phyloP scores from a whole-genome alignment of 345 rosid species.

The Eucalyptus grandis region DNA sequence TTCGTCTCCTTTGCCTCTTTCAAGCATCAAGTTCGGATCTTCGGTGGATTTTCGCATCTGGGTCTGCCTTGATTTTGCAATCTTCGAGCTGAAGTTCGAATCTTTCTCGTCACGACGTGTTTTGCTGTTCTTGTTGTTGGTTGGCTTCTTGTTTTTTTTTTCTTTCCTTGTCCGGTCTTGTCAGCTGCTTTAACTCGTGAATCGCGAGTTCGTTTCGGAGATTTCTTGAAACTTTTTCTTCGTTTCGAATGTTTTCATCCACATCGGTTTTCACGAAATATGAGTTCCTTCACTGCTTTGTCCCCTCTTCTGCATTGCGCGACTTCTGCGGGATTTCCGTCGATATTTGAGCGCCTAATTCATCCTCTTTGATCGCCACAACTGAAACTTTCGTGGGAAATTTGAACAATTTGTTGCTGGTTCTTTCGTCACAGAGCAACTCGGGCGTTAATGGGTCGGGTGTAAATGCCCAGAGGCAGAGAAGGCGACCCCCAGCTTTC shows the following conservation, averaged over 20 bases:
- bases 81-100: background rate
- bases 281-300: background rate
- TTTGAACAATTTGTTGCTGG: background rate
- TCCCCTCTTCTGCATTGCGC: background rate
- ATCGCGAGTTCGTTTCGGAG: background rate
- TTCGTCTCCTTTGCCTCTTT: background rate
- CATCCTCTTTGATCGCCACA: background rate
- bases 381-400: background rate
- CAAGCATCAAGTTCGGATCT: background rate
- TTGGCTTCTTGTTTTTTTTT: background rate
- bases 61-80: background rate
- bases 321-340: background rate
- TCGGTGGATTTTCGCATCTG: background rate
- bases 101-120: background rate
- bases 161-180: background rate
- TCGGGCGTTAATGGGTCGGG: background rate
- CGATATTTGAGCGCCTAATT: background rate
- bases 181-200: background rate
- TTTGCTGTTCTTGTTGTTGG: background rate
- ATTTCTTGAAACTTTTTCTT: background rate
- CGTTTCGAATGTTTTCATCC: background rate
- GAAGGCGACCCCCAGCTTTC: background rate
- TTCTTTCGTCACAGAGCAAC: background rate
- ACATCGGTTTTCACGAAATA: background rate
- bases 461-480: background rate